phyloP scores from a whole-genome alignment of 1,139 yeast species.

The Pichia norvegensis region DNA sequence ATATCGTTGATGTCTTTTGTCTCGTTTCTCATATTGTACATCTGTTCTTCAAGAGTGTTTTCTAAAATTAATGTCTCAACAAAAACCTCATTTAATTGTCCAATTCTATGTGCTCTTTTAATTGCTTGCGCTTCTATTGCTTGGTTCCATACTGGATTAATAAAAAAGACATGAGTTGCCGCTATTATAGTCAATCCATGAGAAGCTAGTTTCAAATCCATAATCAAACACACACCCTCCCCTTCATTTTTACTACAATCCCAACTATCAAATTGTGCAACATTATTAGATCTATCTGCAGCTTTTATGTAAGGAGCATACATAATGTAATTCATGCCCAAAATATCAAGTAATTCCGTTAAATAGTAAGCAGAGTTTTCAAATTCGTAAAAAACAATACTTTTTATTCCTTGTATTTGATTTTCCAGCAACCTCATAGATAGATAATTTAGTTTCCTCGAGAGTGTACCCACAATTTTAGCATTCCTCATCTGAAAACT shows the following conservation, averaged over 20 bases:
- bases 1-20: constrained; percentile 21
- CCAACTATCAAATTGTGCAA: constrained; percentile 43
- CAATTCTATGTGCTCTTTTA: constrained; percentile 67
- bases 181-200: constrained; percentile 64
- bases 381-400: constrained; percentile 61
- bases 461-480: constrained; percentile 47
- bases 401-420: constrained; percentile 39
- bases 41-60: constrained; percentile 61
- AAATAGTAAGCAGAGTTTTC: constrained; percentile 65
- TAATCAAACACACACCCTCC: constrained; percentile 44
- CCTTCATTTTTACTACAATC: constrained; percentile 28
- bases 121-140: constrained; percentile 68
- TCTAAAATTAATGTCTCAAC: constrained; percentile 61
- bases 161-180: constrained; percentile 61
- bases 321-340: constrained; percentile 53
- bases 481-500: constrained; percentile 30
- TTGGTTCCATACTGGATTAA: constrained; percentile 64
- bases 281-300: constrained; percentile 43
- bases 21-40: constrained; percentile 36
- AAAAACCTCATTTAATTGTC: constrained; percentile 46
- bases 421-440: constrained; percentile 47
- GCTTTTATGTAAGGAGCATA: constrained; percentile 55
- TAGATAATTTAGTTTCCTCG: constrained; percentile 54
- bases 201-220: constrained; percentile 63
- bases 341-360: constrained; percentile 53